Conservation (phyloP, 208 protist species). For the Sergeia podlipaevii region DNA sequence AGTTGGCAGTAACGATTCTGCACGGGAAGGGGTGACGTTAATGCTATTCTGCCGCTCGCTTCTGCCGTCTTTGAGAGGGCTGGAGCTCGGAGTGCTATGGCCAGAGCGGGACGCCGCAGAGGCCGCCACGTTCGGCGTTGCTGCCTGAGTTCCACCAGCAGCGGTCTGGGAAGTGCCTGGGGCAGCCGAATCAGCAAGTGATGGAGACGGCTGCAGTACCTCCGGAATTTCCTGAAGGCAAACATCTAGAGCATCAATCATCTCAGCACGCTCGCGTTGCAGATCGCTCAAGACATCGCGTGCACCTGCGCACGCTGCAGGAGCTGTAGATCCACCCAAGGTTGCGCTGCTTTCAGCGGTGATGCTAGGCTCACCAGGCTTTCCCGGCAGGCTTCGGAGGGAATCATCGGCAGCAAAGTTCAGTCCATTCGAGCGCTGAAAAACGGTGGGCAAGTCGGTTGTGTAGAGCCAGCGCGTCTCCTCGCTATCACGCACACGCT, state of each 20-base stretch:
- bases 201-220: not conserved
- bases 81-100: not conserved
- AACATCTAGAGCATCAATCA: constrained; percentile 77
- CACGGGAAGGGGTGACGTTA: too few species aligned
- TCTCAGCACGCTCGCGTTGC: constrained; percentile 49
- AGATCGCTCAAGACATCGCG: constrained; percentile 13
- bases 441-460: not conserved
- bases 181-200: too few species aligned
- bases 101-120: not conserved
- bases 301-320: not conserved
- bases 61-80: too few species aligned
- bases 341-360: not conserved
- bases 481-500: too few species aligned
- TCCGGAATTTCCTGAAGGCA: constrained; percentile 76
- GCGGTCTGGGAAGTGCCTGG: too few species aligned
- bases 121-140: too few species aligned
- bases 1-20: too few species aligned
- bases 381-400: not conserved
- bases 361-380: not conserved
- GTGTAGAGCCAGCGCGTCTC: not conserved
- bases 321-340: not conserved
- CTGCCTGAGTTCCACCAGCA: too few species aligned
- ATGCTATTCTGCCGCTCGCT: too few species aligned
- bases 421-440: not conserved
- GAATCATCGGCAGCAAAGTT: not conserved